phyloP scores from a whole-genome alignment of 306 rosid species.

The Canavalia ensiformis region DNA sequence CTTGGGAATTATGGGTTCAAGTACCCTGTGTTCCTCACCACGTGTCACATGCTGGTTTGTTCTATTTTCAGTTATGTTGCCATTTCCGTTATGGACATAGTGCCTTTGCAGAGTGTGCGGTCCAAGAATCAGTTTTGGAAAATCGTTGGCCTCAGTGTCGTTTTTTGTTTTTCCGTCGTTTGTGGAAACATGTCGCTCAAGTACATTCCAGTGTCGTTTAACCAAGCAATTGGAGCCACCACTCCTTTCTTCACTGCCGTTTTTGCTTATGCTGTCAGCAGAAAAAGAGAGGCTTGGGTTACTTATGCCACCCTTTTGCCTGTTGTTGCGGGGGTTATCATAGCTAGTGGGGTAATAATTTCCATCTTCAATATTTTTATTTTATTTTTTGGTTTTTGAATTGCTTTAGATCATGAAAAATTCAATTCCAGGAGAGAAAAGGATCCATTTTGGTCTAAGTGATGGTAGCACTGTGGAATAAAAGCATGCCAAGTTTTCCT shows the following conservation, averaged over 20 bases:
- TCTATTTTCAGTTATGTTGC: constrained; percentile 55
- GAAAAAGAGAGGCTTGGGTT: constrained; percentile 57
- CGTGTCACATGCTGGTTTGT: constrained; percentile 58
- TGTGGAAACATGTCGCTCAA: constrained; percentile 58
- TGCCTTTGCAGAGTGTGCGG: constrained; percentile 51
- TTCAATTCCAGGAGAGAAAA: background rate
- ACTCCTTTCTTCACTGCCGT: constrained; percentile 59
- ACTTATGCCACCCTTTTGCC: constrained; percentile 59
- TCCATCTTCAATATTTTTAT: background rate
- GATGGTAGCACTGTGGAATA: background rate
- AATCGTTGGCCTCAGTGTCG: constrained; percentile 44
- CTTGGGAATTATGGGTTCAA: constrained; percentile 53
- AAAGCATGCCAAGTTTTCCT: background rate
- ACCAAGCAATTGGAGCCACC: constrained; percentile 60
- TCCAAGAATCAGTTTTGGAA: constrained; percentile 48
- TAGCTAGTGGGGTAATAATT: constrained; percentile 52
- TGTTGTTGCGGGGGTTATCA: constrained; percentile 57
- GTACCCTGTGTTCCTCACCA: constrained; percentile 57
- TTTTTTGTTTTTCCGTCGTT: constrained; percentile 59
- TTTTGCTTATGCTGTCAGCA: constrained; percentile 48
- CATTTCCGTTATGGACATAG: constrained; percentile 45
- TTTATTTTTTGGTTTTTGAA: background rate
- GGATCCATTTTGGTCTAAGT: background rate
- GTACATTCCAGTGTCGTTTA: constrained; percentile 59
- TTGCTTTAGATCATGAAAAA: background rate